Evolutionary conservation across 2,329 filamentous ascomycete genomes (phyloP).

Genomic region (Ophiostoma tasmaniense): DNA sequence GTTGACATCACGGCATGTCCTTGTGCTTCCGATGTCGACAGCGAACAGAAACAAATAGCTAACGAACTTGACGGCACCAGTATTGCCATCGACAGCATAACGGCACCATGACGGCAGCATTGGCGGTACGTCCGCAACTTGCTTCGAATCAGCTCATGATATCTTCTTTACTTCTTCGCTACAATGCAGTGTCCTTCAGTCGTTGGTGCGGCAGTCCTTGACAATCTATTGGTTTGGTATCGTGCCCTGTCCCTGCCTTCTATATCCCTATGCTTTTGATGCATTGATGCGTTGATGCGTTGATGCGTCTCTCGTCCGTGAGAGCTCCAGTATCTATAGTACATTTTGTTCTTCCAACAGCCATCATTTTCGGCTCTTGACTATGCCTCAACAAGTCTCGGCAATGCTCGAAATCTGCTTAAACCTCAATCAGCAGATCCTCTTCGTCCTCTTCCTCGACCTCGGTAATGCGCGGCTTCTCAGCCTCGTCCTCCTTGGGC

Average conservation of each 20-base stretch:
- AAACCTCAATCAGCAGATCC: slow-evolving; percentile 46
- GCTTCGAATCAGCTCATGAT: neutral
- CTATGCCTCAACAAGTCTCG: no score
- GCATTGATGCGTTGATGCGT: neutral
- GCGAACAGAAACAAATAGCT: neutral
- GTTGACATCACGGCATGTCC: neutral
- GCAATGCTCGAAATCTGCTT: neutral
- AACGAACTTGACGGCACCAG: neutral
- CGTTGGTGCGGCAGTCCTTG: neutral
- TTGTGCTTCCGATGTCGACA: neutral
- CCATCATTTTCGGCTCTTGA: neutral
- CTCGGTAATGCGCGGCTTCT: slow-evolving; percentile 35
- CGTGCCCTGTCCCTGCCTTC: neutral
- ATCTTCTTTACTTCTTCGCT: neutral
- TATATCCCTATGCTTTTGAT: neutral
- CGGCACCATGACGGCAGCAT: no score
- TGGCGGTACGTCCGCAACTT: neutral
- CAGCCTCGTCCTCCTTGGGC: slow-evolving; percentile 34
- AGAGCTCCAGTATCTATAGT: neutral
- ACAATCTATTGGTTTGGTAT: neutral
- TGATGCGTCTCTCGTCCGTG: neutral
- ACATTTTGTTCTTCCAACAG: neutral
- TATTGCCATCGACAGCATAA: neutral
- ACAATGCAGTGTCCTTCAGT: neutral
- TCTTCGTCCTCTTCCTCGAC: slow-evolving; percentile 42